phyloP scores from a whole-genome alignment of 2,329 filamentous ascomycete genomes.

The Pseudocercospora fuligena region DNA sequence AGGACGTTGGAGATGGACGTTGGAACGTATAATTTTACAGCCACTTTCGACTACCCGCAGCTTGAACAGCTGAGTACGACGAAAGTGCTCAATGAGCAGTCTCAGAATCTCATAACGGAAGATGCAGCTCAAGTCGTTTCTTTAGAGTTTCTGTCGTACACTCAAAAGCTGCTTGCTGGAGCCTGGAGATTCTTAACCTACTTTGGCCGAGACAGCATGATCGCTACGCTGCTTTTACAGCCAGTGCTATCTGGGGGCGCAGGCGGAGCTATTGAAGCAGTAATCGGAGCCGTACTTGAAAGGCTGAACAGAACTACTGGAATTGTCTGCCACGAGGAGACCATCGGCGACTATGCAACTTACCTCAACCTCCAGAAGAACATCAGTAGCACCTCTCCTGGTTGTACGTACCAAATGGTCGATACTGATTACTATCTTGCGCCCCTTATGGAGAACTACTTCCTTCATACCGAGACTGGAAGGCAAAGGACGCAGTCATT shows the following conservation, averaged over 20 bases:
- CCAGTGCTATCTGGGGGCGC: conserved; percentile 62
- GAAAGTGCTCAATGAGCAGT: conserved; percentile 57
- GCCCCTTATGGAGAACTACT: conserved; percentile 63
- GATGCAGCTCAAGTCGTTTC: conserved; percentile 56
- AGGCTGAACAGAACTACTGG: conserved; percentile 65
- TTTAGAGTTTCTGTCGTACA: conserved; percentile 68
- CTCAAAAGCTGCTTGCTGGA: conserved; percentile 65
- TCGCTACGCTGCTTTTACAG: conserved; percentile 62
- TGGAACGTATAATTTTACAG: conserved; percentile 63
- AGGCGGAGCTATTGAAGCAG: conserved; percentile 63
- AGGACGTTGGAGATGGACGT: conserved; percentile 53
- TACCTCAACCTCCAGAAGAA: conserved; percentile 62
- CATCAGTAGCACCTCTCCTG: conserved; percentile 49
- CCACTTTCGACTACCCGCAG: conserved; percentile 67
- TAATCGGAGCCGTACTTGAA: conserved; percentile 65
- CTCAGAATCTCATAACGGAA: conserved; percentile 52
- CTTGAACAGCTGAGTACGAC: conserved; percentile 55
- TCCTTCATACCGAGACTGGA: conserved; percentile 54
- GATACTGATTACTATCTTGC: conserved; percentile 68
- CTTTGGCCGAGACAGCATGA: conserved; percentile 69
- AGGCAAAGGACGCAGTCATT: conserved; percentile 43
- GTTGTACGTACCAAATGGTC: conserved; percentile 54
- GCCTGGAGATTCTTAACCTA: conserved; percentile 71
- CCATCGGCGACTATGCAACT: conserved; percentile 68
- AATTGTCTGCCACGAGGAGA: conserved; percentile 68